Evolutionary conservation across 2,329 filamentous ascomycete species (phyloP).

Genomic region (Colletotrichum falcatum): DNA sequence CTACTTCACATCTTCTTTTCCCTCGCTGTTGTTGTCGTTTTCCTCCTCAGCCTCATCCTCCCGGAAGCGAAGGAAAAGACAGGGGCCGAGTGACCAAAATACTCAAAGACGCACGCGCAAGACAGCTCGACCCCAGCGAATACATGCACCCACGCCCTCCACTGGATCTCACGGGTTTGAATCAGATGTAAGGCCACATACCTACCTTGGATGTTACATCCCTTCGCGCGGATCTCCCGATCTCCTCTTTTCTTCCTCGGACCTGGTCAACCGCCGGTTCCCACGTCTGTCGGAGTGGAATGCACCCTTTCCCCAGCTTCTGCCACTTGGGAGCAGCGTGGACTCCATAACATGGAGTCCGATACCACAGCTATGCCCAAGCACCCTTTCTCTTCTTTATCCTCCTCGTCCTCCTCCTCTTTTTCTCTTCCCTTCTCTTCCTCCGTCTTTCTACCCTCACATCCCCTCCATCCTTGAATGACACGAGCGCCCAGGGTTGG

Average conservation of each 20-base stretch:
- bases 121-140: not conserved
- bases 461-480: conserved; percentile 6
- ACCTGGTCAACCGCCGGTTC: conserved; percentile 14
- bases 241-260: conserved; percentile 30
- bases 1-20: not conserved
- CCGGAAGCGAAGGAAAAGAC: not conserved
- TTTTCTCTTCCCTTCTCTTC: not conserved
- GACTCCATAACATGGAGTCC: conserved; percentile 2
- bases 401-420: not conserved
- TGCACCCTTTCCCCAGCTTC: conserved; percentile 12
- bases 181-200: conserved; percentile 8
- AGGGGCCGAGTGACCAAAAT: not conserved
- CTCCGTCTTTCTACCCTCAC: not conserved
- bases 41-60: not conserved
- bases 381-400: not conserved
- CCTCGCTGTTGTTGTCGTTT: not conserved
- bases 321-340: not conserved
- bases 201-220: conserved; percentile 4
- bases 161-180: conserved; percentile 8
- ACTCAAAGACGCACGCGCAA: not conserved
- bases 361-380: not conserved
- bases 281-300: conserved; percentile 9
- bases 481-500: conserved; percentile 6
- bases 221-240: conserved; percentile 39
- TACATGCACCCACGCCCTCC: not conserved